Evolutionary conservation across 192 early-diverging fungal species (phyloP), one percentile per base, ranked within the genome.

Genomic region (Backusella sp.): DNA sequence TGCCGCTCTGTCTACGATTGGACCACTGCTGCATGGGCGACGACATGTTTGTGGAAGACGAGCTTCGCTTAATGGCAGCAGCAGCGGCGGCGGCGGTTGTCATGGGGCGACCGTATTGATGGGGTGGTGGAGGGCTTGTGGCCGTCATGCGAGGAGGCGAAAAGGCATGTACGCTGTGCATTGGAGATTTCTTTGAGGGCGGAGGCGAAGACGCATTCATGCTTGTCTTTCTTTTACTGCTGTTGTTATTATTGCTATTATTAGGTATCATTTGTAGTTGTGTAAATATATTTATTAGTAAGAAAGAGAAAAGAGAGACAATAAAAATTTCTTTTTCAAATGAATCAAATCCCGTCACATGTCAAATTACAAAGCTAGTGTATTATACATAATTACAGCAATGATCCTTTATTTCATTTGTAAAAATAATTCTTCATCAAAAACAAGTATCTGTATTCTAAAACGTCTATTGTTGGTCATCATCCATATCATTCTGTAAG

Each of bases 81-180:
- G 75, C 75, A 0, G 75, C 75, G 0, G 75, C 75, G 1, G 75
- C 75, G 8, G 75, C 75, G 2, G 66, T 56, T 9, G 75, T 68
- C 67, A 76, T 53, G 44, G 75, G 75, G 36, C 75, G 75, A 53
- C 49, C 67, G 37, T 56, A 67, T 34, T 36, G 35, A 42, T 65
- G 73, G 30, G 49, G 32, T 4, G 73, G 35, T 42, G 73, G 41
- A 1, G 62, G 32, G 30, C 49, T 34, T 35, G 72, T 62, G 17
- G 35, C 69, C 21, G 41, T 19, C 42, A 26, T 34, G 26, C 17
- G 42, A 37, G 30, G 67, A 26, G 75, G 68, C 41, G 75, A 70
- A 37, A 49, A 76, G 6, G 66, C 26, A 36, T 41, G 52, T 11
- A 19, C 0, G 1, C 5, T 26, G n/a, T 44, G 39, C 41, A 52